Base-by-base conservation (phyloP, 805 yeast genomes). In the Candida qinlingensis region DNA sequence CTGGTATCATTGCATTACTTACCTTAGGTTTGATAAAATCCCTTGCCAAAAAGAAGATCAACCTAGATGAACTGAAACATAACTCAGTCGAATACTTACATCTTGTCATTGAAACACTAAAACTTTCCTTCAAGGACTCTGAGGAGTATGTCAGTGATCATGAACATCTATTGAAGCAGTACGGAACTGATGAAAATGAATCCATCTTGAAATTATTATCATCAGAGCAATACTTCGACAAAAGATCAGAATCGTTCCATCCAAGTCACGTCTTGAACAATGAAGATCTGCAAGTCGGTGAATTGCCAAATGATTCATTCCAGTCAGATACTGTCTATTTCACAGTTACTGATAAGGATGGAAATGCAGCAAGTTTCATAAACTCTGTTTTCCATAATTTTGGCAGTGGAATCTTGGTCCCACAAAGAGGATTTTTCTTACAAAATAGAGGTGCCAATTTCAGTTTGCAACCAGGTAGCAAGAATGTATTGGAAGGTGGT, bases 361-460 rank as follows among this genome's bases (percentile, higher is more conserved):
- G 92, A n/a, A 80, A 85, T 63, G 92, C 90, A 4, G 84, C 88
- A 56, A 84, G 92, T 6, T 86, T 86, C 59, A 87, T 87, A 54
- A 85, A 84, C 59, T 85, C 94, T 1, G 79, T 86, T 4, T 87
- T 79, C 61, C 76, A 76, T 50, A 71, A 74, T 9, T 87, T 85
- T 64, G 95, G 95, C 5, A 73, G 84, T 43, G 84, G 83, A 5
- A 82, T 86, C 19, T 68, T 85, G 8, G 87, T 87, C 28, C 79
- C 79, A 7, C 74, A 71, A 28, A 68, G 68, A 19, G 96, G 95
- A 0, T 87, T 87, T 62, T 73, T 80, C 40, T 68, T 87, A 41
- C 92, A 86, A 49, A 85, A 84, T 63, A 74, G 96, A 55, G 95
- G 94, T 4, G 80, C 81, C 39, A 87, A 85, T 64, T 87, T 87